phyloP scores from a whole-genome alignment of 148 eudicot species.

The Fagopyrum esculentum region DNA sequence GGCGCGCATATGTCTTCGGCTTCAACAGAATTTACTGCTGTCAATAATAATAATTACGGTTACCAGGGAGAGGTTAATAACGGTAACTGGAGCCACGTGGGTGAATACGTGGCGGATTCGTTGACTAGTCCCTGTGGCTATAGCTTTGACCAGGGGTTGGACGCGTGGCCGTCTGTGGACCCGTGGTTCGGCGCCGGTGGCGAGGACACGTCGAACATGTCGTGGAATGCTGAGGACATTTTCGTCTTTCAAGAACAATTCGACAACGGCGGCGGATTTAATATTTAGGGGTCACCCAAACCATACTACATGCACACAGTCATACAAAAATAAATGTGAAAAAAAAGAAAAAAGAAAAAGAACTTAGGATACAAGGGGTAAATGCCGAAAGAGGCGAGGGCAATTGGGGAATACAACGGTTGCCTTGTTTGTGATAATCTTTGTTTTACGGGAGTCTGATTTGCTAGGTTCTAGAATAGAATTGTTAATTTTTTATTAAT shows the following conservation, averaged over 20 bases:
- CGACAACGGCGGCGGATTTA: constrained; percentile 18
- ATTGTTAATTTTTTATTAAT: constrained; percentile 1
- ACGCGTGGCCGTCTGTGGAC: constrained; percentile 7
- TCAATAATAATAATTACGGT: not conserved
- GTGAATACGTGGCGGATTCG: constrained; percentile 26
- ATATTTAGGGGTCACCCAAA: not conserved
- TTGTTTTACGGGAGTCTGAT: not conserved
- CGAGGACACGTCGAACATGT: constrained; percentile 41
- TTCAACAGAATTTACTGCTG: not conserved
- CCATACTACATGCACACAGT: not conserved
- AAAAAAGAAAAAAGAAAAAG: not conserved
- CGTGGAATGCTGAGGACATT: constrained; percentile 71
- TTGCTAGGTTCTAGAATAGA: not conserved
- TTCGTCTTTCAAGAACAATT: constrained; percentile 67
- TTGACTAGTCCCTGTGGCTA: constrained; percentile 32
- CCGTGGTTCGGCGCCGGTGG: constrained; percentile 22
- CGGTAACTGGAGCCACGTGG: constrained; percentile 8
- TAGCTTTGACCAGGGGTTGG: constrained; percentile 32
- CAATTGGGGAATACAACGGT: not conserved
- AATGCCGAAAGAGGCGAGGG: not conserved
- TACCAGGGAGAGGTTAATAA: constrained; percentile 3
- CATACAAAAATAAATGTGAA: not conserved
- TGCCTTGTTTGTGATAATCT: constrained; percentile 7
- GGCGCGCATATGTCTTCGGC: constrained; percentile 4
- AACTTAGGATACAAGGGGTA: constrained; percentile 1